Conservation (phyloP, 345 rosid species). For the Murraya koenigii region DNA sequence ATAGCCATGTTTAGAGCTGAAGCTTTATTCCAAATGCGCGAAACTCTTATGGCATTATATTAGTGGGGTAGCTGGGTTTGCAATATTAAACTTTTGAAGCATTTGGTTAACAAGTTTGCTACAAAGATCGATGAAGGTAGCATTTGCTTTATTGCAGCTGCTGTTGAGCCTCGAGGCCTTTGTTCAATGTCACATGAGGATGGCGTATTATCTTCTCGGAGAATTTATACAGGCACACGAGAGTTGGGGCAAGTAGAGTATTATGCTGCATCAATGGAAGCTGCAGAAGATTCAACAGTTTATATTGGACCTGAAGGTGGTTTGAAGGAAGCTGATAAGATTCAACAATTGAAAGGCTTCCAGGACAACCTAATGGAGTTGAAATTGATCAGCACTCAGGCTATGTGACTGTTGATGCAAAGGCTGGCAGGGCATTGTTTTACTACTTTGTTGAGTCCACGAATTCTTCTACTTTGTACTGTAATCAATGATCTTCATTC, state of each 20-base stretch:
- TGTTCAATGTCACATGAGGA: neutral
- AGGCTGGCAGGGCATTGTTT: constrained; percentile 28
- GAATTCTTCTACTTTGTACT: constrained; percentile 9
- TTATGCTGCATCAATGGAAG: neutral
- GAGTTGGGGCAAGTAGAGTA: neutral
- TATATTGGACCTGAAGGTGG: neutral
- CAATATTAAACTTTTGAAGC: too few species aligned
- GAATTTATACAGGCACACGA: neutral
- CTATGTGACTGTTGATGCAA: constrained; percentile 27
- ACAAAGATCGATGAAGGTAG: neutral
- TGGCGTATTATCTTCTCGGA: constrained; percentile 3
- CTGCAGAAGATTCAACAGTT: neutral
- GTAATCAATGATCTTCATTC: too few species aligned
- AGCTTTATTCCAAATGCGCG: too few species aligned
- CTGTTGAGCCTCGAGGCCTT: neutral
- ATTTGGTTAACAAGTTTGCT: neutral
- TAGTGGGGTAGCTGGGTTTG: too few species aligned
- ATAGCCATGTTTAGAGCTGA: too few species aligned
- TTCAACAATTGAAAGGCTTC: constrained; percentile 31
- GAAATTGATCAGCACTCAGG: constrained; percentile 31
- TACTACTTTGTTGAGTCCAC: constrained; percentile 32
- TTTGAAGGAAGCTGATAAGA: constrained; percentile 23
- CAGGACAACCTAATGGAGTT: constrained; percentile 26
- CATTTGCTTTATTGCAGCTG: neutral
- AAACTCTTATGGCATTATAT: too few species aligned